Evolutionary conservation across 176 grass and related monocot species (phyloP).

Genomic region (maize (Zea mays)): DNA sequence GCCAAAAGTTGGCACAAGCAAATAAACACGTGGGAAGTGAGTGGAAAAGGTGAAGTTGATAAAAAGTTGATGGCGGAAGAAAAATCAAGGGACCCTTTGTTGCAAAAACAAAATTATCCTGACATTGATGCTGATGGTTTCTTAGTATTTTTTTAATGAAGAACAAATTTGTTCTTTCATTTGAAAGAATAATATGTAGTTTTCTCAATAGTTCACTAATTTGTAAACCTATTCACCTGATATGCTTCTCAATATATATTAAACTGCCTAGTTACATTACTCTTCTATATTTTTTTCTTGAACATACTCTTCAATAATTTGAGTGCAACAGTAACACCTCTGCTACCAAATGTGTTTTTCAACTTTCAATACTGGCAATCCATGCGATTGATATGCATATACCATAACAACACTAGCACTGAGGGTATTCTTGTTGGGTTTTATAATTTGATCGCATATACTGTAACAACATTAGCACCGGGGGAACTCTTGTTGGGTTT

Average conservation of each 20-base stretch:
- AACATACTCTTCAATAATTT: conserved; percentile 28
- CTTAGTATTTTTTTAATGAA: conserved; percentile 31
- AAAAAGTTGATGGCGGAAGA: background rate
- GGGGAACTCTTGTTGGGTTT: conserved; percentile 15
- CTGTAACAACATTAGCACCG: background rate
- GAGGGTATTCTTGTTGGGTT: conserved; percentile 22
- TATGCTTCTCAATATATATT: conserved; percentile 7
- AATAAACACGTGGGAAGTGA: background rate
- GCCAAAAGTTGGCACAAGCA: background rate
- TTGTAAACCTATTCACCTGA: background rate
- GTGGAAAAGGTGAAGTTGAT: background rate
- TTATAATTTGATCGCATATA: background rate
- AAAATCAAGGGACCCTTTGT: background rate
- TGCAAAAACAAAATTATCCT: background rate
- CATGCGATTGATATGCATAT: conserved; percentile 12
- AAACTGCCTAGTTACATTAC: conserved; percentile 6
- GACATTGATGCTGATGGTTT: conserved; percentile 1
- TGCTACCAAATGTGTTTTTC: conserved; percentile 20
- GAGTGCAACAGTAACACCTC: background rate
- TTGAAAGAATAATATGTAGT: conserved; percentile 14
- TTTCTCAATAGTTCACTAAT: conserved; percentile 17
- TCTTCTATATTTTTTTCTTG: conserved; percentile 2
- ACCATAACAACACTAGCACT: background rate
- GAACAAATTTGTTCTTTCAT: background rate
- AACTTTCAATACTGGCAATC: conserved; percentile 18